Percentiles rank a stretch among this genome's conserved stretches.
These are phyloP conservation scores for Pythium pyrilobum DNA, from an alignment of 352 stramenopile genomes.

Conservation along the genomic window DNA sequence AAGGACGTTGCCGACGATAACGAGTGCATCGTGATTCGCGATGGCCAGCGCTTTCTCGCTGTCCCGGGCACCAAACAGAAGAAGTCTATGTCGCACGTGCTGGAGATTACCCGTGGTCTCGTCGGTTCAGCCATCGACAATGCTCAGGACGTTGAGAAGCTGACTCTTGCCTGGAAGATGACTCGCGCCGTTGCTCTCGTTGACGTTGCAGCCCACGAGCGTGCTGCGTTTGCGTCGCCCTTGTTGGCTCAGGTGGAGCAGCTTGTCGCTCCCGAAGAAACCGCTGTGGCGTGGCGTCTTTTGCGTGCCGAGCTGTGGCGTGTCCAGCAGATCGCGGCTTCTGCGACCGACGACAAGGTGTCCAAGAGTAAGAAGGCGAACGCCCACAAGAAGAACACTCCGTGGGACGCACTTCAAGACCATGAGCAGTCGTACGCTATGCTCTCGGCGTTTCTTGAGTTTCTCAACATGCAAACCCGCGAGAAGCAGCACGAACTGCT, in stretches of 20 bases:
- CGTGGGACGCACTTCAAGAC: slow-evolving; percentile 25
- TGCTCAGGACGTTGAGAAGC: slow-evolving; percentile 3
- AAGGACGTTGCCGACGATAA: slow-evolving; percentile 46
- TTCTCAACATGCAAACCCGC: slow-evolving; percentile 54
- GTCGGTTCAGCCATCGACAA: slow-evolving; percentile 5
- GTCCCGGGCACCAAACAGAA: neutral
- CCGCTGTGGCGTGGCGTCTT: slow-evolving; percentile 3
- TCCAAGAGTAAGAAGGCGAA: slow-evolving; percentile 14
- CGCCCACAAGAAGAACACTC: neutral
- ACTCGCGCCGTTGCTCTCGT: slow-evolving; percentile 53
- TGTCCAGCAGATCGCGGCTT: slow-evolving; percentile 50
- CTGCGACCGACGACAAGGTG: too few species aligned
- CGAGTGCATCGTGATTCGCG: slow-evolving; percentile 33
- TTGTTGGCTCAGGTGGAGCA: slow-evolving; percentile 26
- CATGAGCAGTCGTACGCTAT: slow-evolving; percentile 54
- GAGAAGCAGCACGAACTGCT: slow-evolving; percentile 43
- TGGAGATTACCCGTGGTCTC: neutral
- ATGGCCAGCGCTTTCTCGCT: slow-evolving; percentile 34
- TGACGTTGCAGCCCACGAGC: slow-evolving; percentile 29
- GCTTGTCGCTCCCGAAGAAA: neutral
- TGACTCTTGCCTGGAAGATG: slow-evolving; percentile 72
- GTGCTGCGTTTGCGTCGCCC: slow-evolving; percentile 38
- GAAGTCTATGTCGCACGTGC: neutral
- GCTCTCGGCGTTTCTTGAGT: slow-evolving; percentile 52
- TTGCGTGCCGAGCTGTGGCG: slow-evolving; percentile 67